Percentiles rank a stretch among this genome's conserved stretches.
Conservation (phyloP, 108 stramenopile species). For the Cyclotella distinguenda region DNA sequence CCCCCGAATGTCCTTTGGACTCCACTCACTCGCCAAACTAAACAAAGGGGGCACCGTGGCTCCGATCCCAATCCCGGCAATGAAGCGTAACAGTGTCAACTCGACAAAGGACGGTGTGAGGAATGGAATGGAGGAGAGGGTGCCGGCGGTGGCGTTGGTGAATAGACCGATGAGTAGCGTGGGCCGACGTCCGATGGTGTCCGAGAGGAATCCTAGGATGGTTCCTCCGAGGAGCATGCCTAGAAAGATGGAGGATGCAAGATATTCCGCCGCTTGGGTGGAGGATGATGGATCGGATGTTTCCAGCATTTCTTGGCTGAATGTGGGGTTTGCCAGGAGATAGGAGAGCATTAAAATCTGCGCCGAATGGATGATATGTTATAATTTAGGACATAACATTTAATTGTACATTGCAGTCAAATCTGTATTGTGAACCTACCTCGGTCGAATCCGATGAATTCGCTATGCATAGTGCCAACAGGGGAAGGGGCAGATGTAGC, state of each 20-base stretch:
- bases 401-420: too few species aligned
- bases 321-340: constrained; percentile 56
- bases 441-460: constrained; percentile 76
- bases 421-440: too few species aligned
- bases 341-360: constrained; percentile 77
- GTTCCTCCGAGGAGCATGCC: constrained; percentile 84
- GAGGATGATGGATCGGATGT: constrained; percentile 18
- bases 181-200: constrained; percentile 64
- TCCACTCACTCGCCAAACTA: constrained; percentile 70
- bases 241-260: constrained; percentile 75
- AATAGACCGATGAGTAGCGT: constrained; percentile 60
- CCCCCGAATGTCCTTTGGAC: constrained; percentile 68
- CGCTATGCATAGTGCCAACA: constrained; percentile 69
- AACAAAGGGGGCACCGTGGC: constrained; percentile 77
- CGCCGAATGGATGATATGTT: too few species aligned
- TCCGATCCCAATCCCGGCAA: constrained; percentile 76
- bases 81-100: constrained; percentile 56
- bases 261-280: constrained; percentile 44
- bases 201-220: constrained; percentile 59
- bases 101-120: constrained; percentile 20
- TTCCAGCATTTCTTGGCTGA: constrained; percentile 39
- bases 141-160: constrained; percentile 61
- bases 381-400: too few species aligned
- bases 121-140: constrained; percentile 48
- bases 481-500: constrained; percentile 29